phyloP scores from a whole-genome alignment of 176 grass and related monocot genomes.

The Paspalum vaginatum region DNA sequence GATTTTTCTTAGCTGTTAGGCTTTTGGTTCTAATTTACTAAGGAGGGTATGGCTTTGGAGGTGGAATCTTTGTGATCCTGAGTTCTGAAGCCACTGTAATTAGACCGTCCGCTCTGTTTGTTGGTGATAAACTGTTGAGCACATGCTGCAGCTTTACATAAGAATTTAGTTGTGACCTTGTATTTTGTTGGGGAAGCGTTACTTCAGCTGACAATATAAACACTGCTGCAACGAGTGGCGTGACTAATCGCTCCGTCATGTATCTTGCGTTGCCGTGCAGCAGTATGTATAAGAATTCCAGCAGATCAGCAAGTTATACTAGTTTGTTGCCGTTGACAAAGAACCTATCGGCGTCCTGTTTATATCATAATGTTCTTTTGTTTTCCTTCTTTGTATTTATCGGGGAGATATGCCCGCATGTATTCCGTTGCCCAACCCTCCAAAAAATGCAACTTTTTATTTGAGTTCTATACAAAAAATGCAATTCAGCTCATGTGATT shows the following conservation, averaged over 20 bases:
- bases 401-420: too few relatives aligned
- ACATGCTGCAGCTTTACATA: slow-evolving; percentile 43
- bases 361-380: neutral
- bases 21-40: slow-evolving; percentile 49
- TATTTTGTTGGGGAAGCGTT: slow-evolving; percentile 20
- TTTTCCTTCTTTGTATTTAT: too few relatives aligned
- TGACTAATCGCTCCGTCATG: neutral
- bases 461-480: too few relatives aligned
- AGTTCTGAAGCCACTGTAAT: slow-evolving; percentile 49
- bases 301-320: slow-evolving; percentile 8
- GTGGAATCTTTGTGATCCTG: slow-evolving; percentile 40
- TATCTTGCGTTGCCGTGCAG: slow-evolving; percentile 19
- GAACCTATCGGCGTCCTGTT: neutral
- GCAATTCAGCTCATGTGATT: too few relatives aligned
- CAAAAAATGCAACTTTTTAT: too few relatives aligned
- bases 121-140: slow-evolving; percentile 45
- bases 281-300: slow-evolving; percentile 17
- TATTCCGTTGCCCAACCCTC: too few relatives aligned
- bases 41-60: slow-evolving; percentile 39
- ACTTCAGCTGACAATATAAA: slow-evolving; percentile 32
- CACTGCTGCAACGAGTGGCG: neutral
- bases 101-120: slow-evolving; percentile 40
- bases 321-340: neutral
- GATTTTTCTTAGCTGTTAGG: slow-evolving; percentile 47
- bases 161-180: slow-evolving; percentile 43